phyloP scores from a whole-genome alignment of 176 grass and related monocot species.

The Avena eriantha region DNA sequence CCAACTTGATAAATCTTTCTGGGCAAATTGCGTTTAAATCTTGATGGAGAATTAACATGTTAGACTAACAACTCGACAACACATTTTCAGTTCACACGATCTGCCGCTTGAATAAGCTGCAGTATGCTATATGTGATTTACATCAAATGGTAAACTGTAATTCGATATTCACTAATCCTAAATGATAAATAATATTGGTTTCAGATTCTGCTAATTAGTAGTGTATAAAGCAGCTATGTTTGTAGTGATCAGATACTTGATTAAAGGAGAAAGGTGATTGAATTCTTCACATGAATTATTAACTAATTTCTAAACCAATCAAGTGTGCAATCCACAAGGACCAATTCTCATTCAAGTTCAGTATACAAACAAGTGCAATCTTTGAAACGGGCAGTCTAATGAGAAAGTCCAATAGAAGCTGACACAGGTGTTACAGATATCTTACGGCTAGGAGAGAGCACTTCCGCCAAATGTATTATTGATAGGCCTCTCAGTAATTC shows the following conservation, averaged over 20 bases:
- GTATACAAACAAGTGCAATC: neutral
- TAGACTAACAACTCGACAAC: too few relatives aligned
- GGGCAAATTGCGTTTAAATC: too few relatives aligned
- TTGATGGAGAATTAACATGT: too few relatives aligned
- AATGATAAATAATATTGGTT: too few relatives aligned
- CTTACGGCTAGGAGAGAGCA: neutral
- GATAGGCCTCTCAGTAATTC: neutral
- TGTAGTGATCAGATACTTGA: conserved; percentile 1
- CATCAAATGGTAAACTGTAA: too few relatives aligned
- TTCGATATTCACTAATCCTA: too few relatives aligned
- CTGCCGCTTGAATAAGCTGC: too few relatives aligned
- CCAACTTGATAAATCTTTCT: neutral
- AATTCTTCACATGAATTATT: neutral
- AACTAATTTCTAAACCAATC: neutral
- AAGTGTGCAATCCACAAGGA: neutral
- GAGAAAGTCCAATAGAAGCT: neutral
- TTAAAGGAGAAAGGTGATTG: neutral
- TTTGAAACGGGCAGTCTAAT: neutral
- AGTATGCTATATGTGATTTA: too few relatives aligned
- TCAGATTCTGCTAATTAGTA: too few relatives aligned
- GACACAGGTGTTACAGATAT: neutral
- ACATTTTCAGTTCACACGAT: neutral
- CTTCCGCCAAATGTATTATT: neutral
- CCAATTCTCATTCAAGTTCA: neutral
- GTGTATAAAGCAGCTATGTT: neutral